Evolutionary conservation across 2,329 filamentous ascomycete genomes (phyloP), one percentile per base, ranked within the genome.

Genomic region (Stachybotrys chartarum): DNA sequence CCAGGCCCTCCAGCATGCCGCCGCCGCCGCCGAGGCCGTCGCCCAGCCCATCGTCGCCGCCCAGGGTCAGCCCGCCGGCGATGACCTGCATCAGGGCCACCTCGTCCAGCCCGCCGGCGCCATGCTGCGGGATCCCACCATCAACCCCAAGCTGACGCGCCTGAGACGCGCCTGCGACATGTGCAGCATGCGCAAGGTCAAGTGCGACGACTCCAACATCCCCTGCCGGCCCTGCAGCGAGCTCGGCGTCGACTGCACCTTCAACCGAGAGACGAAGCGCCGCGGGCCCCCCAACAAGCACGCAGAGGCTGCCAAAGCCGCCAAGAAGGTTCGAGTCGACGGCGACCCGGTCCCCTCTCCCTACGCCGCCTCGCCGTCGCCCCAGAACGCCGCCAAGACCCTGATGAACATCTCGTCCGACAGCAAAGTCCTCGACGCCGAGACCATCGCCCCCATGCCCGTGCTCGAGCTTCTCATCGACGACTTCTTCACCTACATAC

Each of bases 401-500:
- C 67, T 81, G 30, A 73, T 80, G 58, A 75, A 78, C 12, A 78
- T 75, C 16, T 71, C 72, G 14, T 63, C 65, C 2, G 67, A 68
- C n/a, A 65, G 63, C 31, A 39, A 39, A 12, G 66, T 70, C n/a
- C 66, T 84, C 14, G 80, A 83, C 57, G 82, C 85, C 51, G 88
- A 92, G 65, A 76, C 81, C 2, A 91, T 92, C 58, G 88, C 86
- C 46, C 85, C 88, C 0, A 77, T 86, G 68, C 80, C 82, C 7
- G 83, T 86, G 11, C 73, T 92, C 53, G 80, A 87, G 63, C 78
- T 86, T 2, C 76, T 91, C 16, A 81, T 92, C 56, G 86, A 91
- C 67, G 88, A 92, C 72, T 92, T 90, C 77, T 92, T 91, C 71
- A 90, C 86, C 17, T 91, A 91, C 67, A 86, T 91, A 54, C 87